phyloP scores from a whole-genome alignment of 768 basidiomycete species.

The Rhizopogon roseolus region DNA sequence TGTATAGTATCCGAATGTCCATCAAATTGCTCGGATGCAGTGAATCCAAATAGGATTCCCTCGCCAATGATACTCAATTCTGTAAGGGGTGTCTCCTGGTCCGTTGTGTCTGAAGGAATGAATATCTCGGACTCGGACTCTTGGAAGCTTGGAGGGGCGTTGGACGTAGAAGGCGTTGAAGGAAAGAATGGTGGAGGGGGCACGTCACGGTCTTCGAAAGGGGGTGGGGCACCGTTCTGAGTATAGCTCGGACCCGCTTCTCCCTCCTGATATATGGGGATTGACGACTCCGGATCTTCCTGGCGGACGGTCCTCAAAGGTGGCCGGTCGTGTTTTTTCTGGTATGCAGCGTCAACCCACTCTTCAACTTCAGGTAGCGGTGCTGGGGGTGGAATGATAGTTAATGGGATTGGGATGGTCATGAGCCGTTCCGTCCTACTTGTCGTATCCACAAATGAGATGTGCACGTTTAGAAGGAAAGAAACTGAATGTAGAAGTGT shows the following conservation, averaged over 20 bases:
- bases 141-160: conserved; percentile 65
- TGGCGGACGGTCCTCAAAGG: conserved; percentile 64
- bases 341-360: conserved; percentile 69
- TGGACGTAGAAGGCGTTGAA: conserved; percentile 55
- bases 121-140: conserved; percentile 78
- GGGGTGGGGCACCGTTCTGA: conserved; percentile 66
- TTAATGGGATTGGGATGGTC: conserved; percentile 62
- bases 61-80: conserved; percentile 56
- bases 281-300: conserved; percentile 58
- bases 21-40: conserved; percentile 69
- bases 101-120: conserved; percentile 41
- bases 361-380: conserved; percentile 77
- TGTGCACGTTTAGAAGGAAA: conserved; percentile 68
- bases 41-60: conserved; percentile 75
- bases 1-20: conserved; percentile 70
- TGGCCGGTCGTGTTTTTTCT: conserved; percentile 84
- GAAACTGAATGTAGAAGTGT: conserved; percentile 81
- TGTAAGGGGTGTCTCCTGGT: conserved; percentile 25
- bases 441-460: conserved; percentile 73
- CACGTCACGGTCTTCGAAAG: conserved; percentile 79
- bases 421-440: conserved; percentile 65
- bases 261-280: conserved; percentile 64
- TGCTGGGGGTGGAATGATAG: conserved; percentile 69
- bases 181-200: conserved; percentile 64
- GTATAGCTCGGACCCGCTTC: conserved; percentile 74